Evolutionary conservation across 768 basidiomycete species (phyloP).

Genomic region (Rhodotorula sphaerocarpa): DNA sequence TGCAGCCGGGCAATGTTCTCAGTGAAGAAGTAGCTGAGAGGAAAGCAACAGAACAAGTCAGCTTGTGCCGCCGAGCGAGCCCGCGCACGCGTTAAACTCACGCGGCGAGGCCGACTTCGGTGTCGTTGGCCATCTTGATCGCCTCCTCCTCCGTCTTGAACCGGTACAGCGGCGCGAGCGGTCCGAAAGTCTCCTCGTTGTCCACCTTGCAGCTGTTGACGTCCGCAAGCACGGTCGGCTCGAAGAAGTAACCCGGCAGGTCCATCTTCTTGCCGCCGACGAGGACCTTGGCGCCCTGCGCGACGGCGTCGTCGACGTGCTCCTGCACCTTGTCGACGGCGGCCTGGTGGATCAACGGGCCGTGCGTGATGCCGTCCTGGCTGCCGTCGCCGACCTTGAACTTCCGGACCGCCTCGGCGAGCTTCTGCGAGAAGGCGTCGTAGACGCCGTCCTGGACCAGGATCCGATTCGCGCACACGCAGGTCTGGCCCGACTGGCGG

Average conservation of each 20-base stretch:
- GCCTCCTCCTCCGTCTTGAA: slow-evolving; percentile 95
- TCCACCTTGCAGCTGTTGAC: slow-evolving; percentile 60
- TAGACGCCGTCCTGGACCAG: slow-evolving; percentile 79
- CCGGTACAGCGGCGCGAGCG: slow-evolving; percentile 72
- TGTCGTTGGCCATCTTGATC: slow-evolving; percentile 70
- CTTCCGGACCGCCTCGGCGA: slow-evolving; percentile 55
- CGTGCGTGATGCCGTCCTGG: slow-evolving; percentile 62
- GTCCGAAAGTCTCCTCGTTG: slow-evolving; percentile 81
- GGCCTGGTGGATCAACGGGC: slow-evolving; percentile 80
- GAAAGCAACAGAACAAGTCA: background rate
- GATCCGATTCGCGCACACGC: slow-evolving; percentile 76
- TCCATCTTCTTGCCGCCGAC: slow-evolving; percentile 71
- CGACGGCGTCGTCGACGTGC: slow-evolving; percentile 81
- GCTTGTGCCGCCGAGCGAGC: background rate
- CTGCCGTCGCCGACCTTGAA: slow-evolving; percentile 75
- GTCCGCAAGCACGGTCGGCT: slow-evolving; percentile 73
- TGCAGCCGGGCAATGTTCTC: slow-evolving; percentile 79
- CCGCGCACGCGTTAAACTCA: too few relatives aligned
- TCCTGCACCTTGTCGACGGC: slow-evolving; percentile 75
- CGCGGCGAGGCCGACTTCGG: slow-evolving; percentile 78
- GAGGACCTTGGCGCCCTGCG: slow-evolving; percentile 75
- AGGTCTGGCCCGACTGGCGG: slow-evolving; percentile 32
- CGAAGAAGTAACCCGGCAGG: slow-evolving; percentile 40
- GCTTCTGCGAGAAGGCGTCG: slow-evolving; percentile 79
- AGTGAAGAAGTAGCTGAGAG: slow-evolving; percentile 61